These are phyloP conservation scores for Auriculariales sp. DNA, from an alignment of 768 basidiomycete genomes.

Conservation along the genomic window DNA sequence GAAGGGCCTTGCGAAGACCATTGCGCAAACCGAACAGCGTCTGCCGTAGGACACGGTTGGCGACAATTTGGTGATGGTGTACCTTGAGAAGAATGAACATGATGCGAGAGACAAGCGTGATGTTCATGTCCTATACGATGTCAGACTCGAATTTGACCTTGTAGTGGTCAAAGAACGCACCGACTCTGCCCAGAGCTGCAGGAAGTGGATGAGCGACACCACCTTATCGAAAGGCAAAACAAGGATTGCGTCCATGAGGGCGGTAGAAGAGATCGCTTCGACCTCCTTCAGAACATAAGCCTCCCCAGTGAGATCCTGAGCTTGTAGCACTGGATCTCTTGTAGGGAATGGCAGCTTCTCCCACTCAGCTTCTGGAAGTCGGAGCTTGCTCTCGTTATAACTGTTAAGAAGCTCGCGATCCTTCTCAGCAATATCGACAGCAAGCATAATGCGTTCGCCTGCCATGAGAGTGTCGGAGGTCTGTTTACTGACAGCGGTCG, in stretches of 20 bases:
- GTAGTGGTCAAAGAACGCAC: conserved; percentile 26
- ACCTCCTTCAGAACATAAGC: conserved; percentile 76
- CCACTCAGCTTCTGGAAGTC: conserved; percentile 40
- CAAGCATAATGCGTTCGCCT: conserved; percentile 92
- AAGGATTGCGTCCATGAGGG: conserved; percentile 80
- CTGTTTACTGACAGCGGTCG: conserved; percentile 73
- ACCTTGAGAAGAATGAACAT: conserved; percentile 88
- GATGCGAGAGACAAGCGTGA: conserved; percentile 74
- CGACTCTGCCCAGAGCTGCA: conserved; percentile 83
- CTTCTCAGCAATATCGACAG: conserved; percentile 77
- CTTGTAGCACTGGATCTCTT: conserved; percentile 66
- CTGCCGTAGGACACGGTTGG: conserved; percentile 84
- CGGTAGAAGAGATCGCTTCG: conserved; percentile 65
- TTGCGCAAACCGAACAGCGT: conserved; percentile 69
- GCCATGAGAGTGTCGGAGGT: conserved; percentile 94
- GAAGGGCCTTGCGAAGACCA: conserved; percentile 66
- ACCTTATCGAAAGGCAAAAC: conserved; percentile 89
- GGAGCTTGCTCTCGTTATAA: conserved; percentile 55
- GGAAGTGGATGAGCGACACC: conserved; percentile 69
- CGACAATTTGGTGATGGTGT: conserved; percentile 89
- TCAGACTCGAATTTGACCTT: conserved; percentile 31
- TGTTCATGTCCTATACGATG: conserved; percentile 84
- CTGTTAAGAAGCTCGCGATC: conserved; percentile 52
- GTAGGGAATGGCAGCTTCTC: conserved; percentile 59
- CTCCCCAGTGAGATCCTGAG: conserved; percentile 67